Evolutionary conservation across 2,329 filamentous ascomycete genomes (phyloP).

Genomic region (Mycosphaerella sp.): DNA sequence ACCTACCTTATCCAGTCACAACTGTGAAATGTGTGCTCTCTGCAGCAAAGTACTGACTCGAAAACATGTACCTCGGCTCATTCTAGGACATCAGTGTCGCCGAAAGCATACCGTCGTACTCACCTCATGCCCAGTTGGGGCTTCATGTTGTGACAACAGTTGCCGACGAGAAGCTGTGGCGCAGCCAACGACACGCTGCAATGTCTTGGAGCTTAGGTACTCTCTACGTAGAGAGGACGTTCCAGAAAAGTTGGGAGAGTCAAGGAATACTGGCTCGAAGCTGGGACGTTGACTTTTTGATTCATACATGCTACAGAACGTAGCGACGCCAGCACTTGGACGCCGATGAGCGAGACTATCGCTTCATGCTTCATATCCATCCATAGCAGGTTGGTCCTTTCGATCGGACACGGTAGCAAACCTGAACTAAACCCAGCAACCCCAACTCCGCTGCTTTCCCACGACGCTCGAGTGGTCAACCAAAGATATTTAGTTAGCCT

Average conservation of each 20-base stretch:
- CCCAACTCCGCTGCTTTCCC: constrained; percentile 17
- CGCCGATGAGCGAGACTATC: constrained; percentile 13
- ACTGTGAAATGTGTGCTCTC: no score
- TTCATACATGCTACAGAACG: constrained; percentile 14
- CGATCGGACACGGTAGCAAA: background rate
- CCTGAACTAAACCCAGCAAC: constrained; percentile 13
- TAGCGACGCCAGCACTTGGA: constrained; percentile 10
- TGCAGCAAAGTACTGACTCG: no score
- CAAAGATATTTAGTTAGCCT: constrained; percentile 36
- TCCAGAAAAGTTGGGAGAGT: background rate
- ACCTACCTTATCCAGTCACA: no score
- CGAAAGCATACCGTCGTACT: no score
- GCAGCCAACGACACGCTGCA: no score
- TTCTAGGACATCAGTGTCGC: no score
- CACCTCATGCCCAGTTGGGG: no score
- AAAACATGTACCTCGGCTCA: no score
- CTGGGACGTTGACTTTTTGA: constrained; percentile 16
- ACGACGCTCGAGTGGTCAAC: constrained; percentile 3
- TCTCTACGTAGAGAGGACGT: background rate
- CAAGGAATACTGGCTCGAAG: constrained; percentile 3
- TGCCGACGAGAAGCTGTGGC: no score
- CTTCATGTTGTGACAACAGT: no score
- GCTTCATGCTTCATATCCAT: constrained; percentile 12
- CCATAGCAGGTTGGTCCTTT: constrained; percentile 11
- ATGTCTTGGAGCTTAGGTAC: no score